A percentile compares a stretch with the other conserved stretches of the same genome.
These are phyloP conservation scores for Fusarium aywerte DNA, from an alignment of 2,329 filamentous ascomycete genomes.

Conservation along the genomic window DNA sequence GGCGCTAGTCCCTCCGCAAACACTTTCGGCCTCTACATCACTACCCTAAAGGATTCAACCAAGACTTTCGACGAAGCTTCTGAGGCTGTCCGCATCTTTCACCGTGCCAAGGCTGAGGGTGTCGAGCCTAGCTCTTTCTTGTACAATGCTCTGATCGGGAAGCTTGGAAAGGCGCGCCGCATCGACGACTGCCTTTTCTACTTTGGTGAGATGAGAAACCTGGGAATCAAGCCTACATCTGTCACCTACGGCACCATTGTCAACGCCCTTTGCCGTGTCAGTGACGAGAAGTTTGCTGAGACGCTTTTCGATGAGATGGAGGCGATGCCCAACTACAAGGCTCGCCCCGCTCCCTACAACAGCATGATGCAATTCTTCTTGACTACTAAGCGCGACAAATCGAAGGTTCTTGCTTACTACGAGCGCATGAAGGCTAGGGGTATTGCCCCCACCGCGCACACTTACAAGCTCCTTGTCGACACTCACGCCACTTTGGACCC, in stretches of 20 bases:
- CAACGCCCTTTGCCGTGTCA: constrained; percentile 96
- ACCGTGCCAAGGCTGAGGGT: constrained; percentile 90
- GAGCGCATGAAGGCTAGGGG: constrained; percentile 89
- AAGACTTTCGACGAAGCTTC: constrained; percentile 98
- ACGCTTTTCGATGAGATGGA: constrained; percentile 99
- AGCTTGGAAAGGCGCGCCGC: constrained; percentile 95
- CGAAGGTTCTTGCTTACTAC: constrained; percentile 94
- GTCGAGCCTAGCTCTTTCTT: constrained; percentile 97
- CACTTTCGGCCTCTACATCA: constrained; percentile 98
- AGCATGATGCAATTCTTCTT: constrained; percentile 99
- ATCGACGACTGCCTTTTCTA: constrained; percentile 99
- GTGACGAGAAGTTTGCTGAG: constrained; percentile 96
- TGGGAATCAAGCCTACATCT: constrained; percentile 93
- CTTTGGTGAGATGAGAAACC: constrained; percentile 95
- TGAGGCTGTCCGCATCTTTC: constrained; percentile 97
- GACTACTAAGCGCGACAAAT: constrained; percentile 94
- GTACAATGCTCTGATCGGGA: constrained; percentile 98
- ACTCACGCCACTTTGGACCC: constrained; percentile 94
- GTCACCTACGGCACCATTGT: constrained; percentile 99
- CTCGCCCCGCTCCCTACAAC: constrained; percentile 96
- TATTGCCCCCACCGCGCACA: constrained; percentile 93
- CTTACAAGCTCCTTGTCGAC: constrained; percentile 96
- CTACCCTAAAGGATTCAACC: constrained; percentile 95
- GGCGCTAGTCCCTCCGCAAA: constrained; percentile 93
- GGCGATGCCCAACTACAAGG: constrained; percentile 98